Evolutionary conservation across 2,329 filamentous ascomycete species (phyloP).

Genomic region (Xylariaceae sp.): DNA sequence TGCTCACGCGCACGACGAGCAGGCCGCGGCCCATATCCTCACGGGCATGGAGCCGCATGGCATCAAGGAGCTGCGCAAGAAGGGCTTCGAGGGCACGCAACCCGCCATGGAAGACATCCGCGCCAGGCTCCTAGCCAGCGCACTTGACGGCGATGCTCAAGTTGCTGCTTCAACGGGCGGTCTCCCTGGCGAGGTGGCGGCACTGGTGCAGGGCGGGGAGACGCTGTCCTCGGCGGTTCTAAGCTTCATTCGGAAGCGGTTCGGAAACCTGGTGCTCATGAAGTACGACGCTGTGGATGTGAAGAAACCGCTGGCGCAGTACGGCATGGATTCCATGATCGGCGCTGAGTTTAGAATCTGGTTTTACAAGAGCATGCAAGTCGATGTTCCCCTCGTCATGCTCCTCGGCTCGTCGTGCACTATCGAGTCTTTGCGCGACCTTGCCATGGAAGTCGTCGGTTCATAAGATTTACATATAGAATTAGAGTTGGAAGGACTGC

Average conservation of each 20-base stretch:
- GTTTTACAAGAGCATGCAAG: conserved; percentile 29
- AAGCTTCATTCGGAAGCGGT: conserved; percentile 3
- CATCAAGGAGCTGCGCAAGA: neutral
- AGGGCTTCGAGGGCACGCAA: neutral
- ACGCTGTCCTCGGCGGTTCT: conserved; percentile 5
- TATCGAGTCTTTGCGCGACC: neutral
- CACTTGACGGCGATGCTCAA: too few relatives aligned
- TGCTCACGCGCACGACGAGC: neutral
- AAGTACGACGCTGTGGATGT: conserved; percentile 11
- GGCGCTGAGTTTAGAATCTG: conserved; percentile 33
- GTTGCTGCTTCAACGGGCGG: too few relatives aligned
- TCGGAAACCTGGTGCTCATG: conserved; percentile 14
- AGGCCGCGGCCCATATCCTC: neutral
- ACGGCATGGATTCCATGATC: conserved; percentile 35
- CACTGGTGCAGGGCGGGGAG: too few relatives aligned
- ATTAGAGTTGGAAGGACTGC: too few relatives aligned
- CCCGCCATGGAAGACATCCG: too few relatives aligned
- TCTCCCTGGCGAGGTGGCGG: too few relatives aligned
- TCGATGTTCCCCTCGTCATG: conserved; percentile 30
- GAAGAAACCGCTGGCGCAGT: conserved; percentile 14
- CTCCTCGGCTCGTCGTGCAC: conserved; percentile 7
- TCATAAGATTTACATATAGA: too few relatives aligned
- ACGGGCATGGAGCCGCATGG: neutral
- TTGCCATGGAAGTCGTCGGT: too few relatives aligned
- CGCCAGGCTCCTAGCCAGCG: too few relatives aligned